phyloP scores from a whole-genome alignment of 257 asterid genomes.

The Primulina tabacum region DNA sequence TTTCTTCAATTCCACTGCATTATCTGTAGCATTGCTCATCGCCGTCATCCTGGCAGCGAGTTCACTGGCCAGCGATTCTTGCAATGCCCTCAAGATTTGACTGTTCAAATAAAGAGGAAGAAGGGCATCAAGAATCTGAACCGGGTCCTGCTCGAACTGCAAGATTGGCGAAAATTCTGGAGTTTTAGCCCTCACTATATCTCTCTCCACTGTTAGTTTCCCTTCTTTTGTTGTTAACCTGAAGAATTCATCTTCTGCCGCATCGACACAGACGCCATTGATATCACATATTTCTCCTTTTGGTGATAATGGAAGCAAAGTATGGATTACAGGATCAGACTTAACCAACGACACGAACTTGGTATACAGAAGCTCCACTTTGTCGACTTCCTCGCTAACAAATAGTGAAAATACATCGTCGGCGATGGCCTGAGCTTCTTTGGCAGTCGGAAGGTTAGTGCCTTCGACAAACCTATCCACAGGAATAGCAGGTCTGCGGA shows the following conservation, averaged over 20 bases:
- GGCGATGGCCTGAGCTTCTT: conserved; percentile 88
- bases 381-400: conserved; percentile 82
- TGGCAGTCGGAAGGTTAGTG: conserved; percentile 65
- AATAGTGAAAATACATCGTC: conserved; percentile 82
- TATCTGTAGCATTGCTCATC: conserved; percentile 81
- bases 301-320: conserved; percentile 83
- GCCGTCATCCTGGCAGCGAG: conserved; percentile 94
- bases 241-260: conserved; percentile 86
- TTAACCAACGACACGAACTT: conserved; percentile 86
- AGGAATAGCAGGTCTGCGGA: conserved; percentile 66
- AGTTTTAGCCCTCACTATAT: conserved; percentile 54
- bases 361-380: conserved; percentile 85
- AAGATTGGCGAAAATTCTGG: conserved; percentile 68
- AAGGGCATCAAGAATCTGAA: conserved; percentile 79
- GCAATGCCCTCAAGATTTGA: conserved; percentile 77
- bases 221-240: conserved; percentile 83
- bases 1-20: conserved; percentile 70
- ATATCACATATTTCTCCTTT: conserved; percentile 88
- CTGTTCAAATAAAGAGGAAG: conserved; percentile 89
- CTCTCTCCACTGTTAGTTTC: conserved; percentile 80
- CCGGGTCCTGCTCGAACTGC: conserved; percentile 94
- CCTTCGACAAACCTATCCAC: conserved; percentile 74
- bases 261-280: conserved; percentile 80
- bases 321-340: conserved; percentile 79
- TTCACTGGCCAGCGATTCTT: conserved; percentile 85